These are phyloP conservation scores for Persicaria maculosa DNA, from an alignment of 148 eudicot species.

Conservation along the genomic window DNA sequence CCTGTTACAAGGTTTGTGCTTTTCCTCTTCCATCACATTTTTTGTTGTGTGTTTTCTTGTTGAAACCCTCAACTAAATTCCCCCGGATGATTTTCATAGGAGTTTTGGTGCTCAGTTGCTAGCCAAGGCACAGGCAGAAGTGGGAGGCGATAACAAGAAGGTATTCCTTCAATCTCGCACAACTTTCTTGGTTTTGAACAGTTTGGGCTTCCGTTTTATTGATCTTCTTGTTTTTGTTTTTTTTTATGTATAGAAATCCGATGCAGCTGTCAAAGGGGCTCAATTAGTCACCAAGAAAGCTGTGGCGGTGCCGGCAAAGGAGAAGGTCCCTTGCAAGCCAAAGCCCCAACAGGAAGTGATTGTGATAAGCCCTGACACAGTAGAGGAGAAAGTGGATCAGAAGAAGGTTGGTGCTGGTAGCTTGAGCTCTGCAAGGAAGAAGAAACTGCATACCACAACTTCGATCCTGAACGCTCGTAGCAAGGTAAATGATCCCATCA, in stretches of 20 bases:
- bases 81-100: slow-evolving; percentile 37
- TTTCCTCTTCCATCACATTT: not conserved
- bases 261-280: not conserved
- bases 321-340: slow-evolving; percentile 17
- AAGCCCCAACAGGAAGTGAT: slow-evolving; percentile 46
- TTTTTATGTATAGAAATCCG: not conserved
- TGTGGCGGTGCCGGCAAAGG: slow-evolving; percentile 14
- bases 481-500: slow-evolving; percentile 25
- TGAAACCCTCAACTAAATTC: slow-evolving; percentile 10
- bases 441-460: slow-evolving; percentile 36
- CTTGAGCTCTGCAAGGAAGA: slow-evolving; percentile 17
- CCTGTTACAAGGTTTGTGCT: slow-evolving; percentile 7
- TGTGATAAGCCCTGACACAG: slow-evolving; percentile 64
- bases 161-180: not conserved
- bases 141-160: slow-evolving; percentile 6
- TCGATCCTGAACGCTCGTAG: slow-evolving; percentile 52
- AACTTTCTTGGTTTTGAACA: not conserved
- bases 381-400: slow-evolving; percentile 21
- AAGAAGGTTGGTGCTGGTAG: slow-evolving; percentile 12
- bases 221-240: not conserved
- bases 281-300: slow-evolving; percentile 34
- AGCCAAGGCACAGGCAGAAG: slow-evolving; percentile 63
- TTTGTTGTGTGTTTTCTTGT: not conserved
- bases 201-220: not conserved
- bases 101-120: slow-evolving; percentile 55